Percentiles rank a stretch among this genome's conserved stretches.
Evolutionary conservation across 129 eudicot species (phyloP).

Genomic region (Logfia minima): DNA sequence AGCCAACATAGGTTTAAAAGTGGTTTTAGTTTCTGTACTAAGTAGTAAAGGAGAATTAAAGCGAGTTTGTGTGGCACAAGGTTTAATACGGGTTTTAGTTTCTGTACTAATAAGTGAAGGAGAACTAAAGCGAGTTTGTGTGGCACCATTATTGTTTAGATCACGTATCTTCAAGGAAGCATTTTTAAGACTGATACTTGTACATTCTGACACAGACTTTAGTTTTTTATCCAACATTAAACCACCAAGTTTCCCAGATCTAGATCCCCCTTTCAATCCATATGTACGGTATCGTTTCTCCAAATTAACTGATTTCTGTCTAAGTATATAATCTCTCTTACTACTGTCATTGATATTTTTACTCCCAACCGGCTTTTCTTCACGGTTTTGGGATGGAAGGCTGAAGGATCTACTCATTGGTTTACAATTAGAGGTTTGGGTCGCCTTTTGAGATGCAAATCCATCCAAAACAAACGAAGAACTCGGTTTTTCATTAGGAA

Average conservation of each 20-base stretch:
- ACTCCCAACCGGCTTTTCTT: constrained; percentile 55
- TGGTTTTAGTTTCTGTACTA: constrained; percentile 35
- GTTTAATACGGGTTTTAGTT: constrained; percentile 23
- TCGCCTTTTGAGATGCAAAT: constrained; percentile 41
- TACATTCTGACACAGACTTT: constrained; percentile 58
- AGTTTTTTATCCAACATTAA: constrained; percentile 70
- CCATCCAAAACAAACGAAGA: constrained; percentile 36
- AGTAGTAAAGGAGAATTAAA: constrained; percentile 36
- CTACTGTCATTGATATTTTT: constrained; percentile 61
- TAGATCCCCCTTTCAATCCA: constrained; percentile 68
- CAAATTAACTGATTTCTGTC: constrained; percentile 73
- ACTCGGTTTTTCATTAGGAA: constrained; percentile 35
- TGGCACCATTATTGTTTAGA: constrained; percentile 32
- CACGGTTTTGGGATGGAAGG: constrained; percentile 44
- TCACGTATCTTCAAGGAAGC: constrained; percentile 46
- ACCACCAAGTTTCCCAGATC: constrained; percentile 68
- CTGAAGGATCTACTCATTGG: constrained; percentile 45
- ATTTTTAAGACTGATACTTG: constrained; percentile 48
- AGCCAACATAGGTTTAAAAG: constrained; percentile 31
- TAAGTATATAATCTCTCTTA: constrained; percentile 69
- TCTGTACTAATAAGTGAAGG: constrained; percentile 34
- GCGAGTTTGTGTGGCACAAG: constrained; percentile 18
- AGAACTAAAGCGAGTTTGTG: constrained; percentile 30
- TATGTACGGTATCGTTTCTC: constrained; percentile 68
- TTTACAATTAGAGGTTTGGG: constrained; percentile 25